Evolutionary conservation across 2,329 filamentous ascomycete genomes (phyloP), one percentile per base, ranked within the genome.

Genomic region (Penicillium sp.): DNA sequence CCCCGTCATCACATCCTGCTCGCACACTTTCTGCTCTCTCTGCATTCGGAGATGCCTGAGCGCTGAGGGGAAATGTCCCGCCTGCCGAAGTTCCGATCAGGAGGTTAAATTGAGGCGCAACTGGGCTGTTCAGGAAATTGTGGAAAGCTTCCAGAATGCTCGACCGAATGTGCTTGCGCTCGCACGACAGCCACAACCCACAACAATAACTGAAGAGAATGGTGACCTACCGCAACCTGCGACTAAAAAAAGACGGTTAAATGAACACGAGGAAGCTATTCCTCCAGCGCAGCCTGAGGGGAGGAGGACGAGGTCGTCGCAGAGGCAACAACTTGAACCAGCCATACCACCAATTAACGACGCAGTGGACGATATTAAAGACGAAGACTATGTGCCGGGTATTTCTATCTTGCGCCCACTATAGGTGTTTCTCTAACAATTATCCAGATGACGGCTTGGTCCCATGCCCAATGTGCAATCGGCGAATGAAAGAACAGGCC

Each of bases 1-100:
- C 51, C 94, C 94, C 0, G 94, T 99, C 83, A 87, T 97, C 61
- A 99, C 94, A 0, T 89, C 90, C 1, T 99, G 94, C 76, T 89
- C 85, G 54, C 94, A 99, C 71, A 97, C 94, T 0, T 99, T 99
- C 69, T 99, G 94, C 79, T 97, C 93, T 6, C 77, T 96, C 54
- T 99, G 94, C 72, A 97, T 99, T 70, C 88, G 94, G 28, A 83
- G 92, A 61, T 91, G 89, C 59, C 81, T 99, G 0, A 87, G 87
- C 2, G 82, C 83, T 30, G 91, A 97, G 63, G 89, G 91, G 8
- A 91, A 89, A 72, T 99, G 94, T 65, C 94, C 94, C 0, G 79
- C 90, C 1, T 99, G 94, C 73, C 86, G 91, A 52, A 78, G 83
- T 5, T 73, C 79, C 0, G 90, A 96, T 63, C 91, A 97, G 70